Evolutionary conservation across 768 basidiomycete genomes (phyloP), one percentile per base, ranked within the genome.

Genomic region (Neoboletus subvelutipes): DNA sequence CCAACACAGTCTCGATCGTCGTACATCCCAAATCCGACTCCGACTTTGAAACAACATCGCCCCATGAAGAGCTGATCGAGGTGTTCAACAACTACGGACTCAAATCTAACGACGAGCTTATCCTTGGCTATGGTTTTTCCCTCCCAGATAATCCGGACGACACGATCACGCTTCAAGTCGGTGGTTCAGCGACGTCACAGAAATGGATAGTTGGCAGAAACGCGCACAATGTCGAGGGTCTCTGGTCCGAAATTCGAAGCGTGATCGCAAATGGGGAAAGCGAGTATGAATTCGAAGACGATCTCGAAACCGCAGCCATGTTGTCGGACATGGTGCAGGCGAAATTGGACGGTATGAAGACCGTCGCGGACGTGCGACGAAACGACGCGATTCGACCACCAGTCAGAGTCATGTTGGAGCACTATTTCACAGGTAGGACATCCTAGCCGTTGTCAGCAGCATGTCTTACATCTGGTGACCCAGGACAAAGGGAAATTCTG

Each of bases 31-130:
- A 34, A 84, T 59, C 50, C n/a, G 45, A 56, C 8, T 1, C 41
- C n/a, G 52, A 55, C 9, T 2, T 10, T 3, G 48, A 70, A 64
- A 1, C 48, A 75, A 0, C 73, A 10, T 24, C 41, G 7, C 0
- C 77, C 4, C 58, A 60, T 1, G 58, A 71, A 1, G 80, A 78
- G 17, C 65, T 77, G 49, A 12, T 55, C 31, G 59, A 67, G 68
- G 75, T 95, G 20, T 85, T 87, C 75, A 96, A 94, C 75, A 96
- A 96, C 69, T 97, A 97, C 70, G 95, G 94, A 0, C 82, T 86
- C 0, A 97, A 97, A 68, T 85, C 92, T 0, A 95, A 96, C 70
- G 80, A 91, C 28, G 92, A 95, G 71, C 80, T 98, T 43, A 83
- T 98, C 45, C 80, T 98, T 5, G 93, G 91, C 6, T 98, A 97